Base-by-base conservation (phyloP, 73 alveolate species). In the Breviolum minutum region DNA sequence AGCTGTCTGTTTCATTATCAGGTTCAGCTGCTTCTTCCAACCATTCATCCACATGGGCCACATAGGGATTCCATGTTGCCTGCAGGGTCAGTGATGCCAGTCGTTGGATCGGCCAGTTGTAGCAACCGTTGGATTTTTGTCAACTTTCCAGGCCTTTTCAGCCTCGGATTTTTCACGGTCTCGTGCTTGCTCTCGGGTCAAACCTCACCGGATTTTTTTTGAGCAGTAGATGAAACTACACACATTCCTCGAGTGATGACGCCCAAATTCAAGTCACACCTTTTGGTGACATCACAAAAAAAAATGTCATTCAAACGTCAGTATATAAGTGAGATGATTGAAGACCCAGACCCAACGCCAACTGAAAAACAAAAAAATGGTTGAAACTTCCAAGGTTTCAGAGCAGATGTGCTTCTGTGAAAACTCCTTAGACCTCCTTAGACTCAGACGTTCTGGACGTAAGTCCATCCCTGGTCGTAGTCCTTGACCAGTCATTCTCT, bases 151-250 rank as follows among this genome's bases (percentile, higher is more conserved):
- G 14, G 90, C 98, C 79, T 92, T 92, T 63, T 92, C 98, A 6
- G 98, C 98, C n/a, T 92, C 98, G 17, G 98, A 92, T 89, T 92
- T 92, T 62, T 92, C 98, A 19, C 98, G 98, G 80, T 92, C 98
- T 63, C 98, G 85, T 68, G n/a, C 90, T 80, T 92, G 98, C 70
- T 92, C 90, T 63, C 86, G 74, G 60, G 98, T 92, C 81, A 92
- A 60, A 79, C 98, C 98, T 92, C 29, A 48, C 22, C 26, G 63
- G 20, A 40, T 40, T 40, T 40, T 40, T 40, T 40, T 40, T n/a
- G n/a, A n/a, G n/a, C n/a, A n/a, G n/a, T n/a, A n/a, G n/a, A n/a
- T n/a, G n/a, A n/a, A n/a, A n/a, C n/a, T n/a, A n/a, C n/a, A n/a
- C n/a, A n/a, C n/a, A n/a, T n/a, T n/a, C n/a, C n/a, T n/a, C n/a